A percentile compares a stretch with the other conserved stretches of the same genome.
Evolutionary conservation across 345 rosid genomes (phyloP).

Genomic region (Laguncularia racemosa): DNA sequence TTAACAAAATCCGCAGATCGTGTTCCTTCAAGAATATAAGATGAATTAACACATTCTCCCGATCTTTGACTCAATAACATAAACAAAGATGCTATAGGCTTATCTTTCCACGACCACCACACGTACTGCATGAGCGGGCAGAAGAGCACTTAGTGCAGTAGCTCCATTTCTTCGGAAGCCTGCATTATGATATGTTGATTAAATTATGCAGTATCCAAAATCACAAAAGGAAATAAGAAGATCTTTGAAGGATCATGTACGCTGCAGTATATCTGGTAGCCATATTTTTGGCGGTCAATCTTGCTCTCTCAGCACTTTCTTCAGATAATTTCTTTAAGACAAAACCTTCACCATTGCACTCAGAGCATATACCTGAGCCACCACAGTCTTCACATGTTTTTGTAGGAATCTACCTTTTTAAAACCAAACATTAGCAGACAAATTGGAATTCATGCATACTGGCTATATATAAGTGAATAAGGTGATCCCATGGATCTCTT

Average conservation of each 20-base stretch:
- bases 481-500: too few species aligned
- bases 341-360: conserved; percentile 91
- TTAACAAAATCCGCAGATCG: too few species aligned
- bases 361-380: conserved; percentile 84
- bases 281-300: conserved; percentile 66
- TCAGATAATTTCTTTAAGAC: conserved; percentile 72
- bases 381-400: conserved; percentile 64
- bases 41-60: background rate
- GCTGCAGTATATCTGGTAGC: conserved; percentile 95
- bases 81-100: conserved; percentile 26
- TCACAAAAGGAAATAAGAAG: background rate
- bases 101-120: conserved; percentile 71
- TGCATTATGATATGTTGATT: conserved; percentile 11
- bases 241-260: conserved; percentile 26
- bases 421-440: background rate
- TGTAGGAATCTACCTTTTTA: conserved; percentile 37
- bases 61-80: background rate
- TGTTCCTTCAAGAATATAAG: background rate
- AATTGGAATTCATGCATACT: background rate
- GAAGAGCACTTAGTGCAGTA: conserved; percentile 93
- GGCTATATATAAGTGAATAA: background rate
- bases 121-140: conserved; percentile 53
- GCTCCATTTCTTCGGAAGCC: conserved; percentile 99
- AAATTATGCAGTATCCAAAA: background rate
- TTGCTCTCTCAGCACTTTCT: conserved; percentile 64